A percentile compares a stretch with the other conserved stretches of the same genome.
These are phyloP conservation scores for Pleurotus platypus DNA, from an alignment of 768 basidiomycete species.

Conservation along the genomic window DNA sequence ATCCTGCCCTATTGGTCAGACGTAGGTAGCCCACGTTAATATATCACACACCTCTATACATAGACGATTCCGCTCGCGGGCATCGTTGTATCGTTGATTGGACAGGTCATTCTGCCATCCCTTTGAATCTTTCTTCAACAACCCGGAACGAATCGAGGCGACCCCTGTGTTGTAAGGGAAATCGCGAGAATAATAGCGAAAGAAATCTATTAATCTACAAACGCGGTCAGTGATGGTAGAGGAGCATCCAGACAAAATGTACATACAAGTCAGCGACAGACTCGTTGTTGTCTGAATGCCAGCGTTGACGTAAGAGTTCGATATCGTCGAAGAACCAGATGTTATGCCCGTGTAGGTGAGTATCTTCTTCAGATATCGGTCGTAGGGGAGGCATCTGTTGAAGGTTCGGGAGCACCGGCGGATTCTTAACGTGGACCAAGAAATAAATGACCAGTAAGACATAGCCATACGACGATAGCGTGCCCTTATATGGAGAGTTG, in stretches of 20 bases:
- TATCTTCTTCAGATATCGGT: slow-evolving; percentile 85
- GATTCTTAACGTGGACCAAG: slow-evolving; percentile 95
- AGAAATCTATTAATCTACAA: slow-evolving; percentile 90
- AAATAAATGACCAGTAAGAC: slow-evolving; percentile 98
- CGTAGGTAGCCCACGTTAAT: not conserved
- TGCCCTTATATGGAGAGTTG: slow-evolving; percentile 97
- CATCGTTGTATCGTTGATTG: slow-evolving; percentile 55
- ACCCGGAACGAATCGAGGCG: slow-evolving; percentile 84
- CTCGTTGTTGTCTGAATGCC: slow-evolving; percentile 92
- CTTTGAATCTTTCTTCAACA: slow-evolving; percentile 86
- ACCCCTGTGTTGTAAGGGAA: slow-evolving; percentile 91
- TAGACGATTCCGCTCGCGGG: slow-evolving; percentile 87
- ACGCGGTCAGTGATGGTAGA: slow-evolving; percentile 9
- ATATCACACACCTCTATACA: slow-evolving; percentile 79
- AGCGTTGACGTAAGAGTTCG: slow-evolving; percentile 84
- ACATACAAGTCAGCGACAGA: slow-evolving; percentile 89
- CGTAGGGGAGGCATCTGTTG: slow-evolving; percentile 92
- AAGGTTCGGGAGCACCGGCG: slow-evolving; percentile 92
- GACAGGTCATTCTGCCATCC: slow-evolving; percentile 89
- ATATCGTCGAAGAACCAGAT: slow-evolving; percentile 98
- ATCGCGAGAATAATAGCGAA: slow-evolving; percentile 92
- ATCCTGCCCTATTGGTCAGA: slow-evolving; percentile 53
- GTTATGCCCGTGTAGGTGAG: slow-evolving; percentile 76
- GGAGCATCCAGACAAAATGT: not conserved
- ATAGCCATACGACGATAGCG: slow-evolving; percentile 95